These are phyloP conservation scores for Eutrema salsugineum DNA, from an alignment of 441 rosid genomes.

Conservation along the genomic window DNA sequence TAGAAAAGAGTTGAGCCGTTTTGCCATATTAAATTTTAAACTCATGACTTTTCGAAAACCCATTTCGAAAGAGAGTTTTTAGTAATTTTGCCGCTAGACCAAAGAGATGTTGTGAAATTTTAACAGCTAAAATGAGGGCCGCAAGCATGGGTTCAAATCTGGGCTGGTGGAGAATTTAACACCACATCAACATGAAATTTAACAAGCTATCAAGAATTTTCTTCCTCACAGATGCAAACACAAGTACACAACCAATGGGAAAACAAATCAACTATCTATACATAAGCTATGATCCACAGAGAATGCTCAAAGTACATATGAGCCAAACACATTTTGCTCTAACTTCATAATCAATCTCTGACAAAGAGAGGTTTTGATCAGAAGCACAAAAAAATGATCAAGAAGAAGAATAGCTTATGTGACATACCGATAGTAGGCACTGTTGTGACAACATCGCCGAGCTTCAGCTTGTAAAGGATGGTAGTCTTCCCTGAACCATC, in stretches of 20 bases:
- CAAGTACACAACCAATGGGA: not conserved
- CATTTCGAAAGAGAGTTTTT: no score
- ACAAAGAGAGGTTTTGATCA: not conserved
- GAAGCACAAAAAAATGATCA: not conserved
- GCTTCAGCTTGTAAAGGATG: conserved; percentile 67
- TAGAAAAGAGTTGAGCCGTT: no score
- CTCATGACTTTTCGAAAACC: no score
- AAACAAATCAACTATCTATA: not conserved
- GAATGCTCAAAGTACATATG: not conserved
- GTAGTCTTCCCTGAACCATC: conserved; percentile 79
- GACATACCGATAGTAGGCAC: conserved; percentile 59
- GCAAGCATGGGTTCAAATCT: no score
- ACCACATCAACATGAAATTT: not conserved
- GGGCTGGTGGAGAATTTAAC: no score
- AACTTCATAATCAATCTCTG: not conserved
- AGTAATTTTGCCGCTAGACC: no score
- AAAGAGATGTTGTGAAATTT: no score
- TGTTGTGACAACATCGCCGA: conserved; percentile 61
- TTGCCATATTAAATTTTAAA: no score
- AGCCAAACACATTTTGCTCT: not conserved
- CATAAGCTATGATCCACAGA: not conserved
- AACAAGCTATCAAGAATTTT: not conserved
- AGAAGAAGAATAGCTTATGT: not conserved
- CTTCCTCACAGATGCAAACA: not conserved
- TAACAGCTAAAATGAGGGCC: no score